Conservation (phyloP, 768 basidiomycete genomes). For the Mycena haematopus region DNA sequence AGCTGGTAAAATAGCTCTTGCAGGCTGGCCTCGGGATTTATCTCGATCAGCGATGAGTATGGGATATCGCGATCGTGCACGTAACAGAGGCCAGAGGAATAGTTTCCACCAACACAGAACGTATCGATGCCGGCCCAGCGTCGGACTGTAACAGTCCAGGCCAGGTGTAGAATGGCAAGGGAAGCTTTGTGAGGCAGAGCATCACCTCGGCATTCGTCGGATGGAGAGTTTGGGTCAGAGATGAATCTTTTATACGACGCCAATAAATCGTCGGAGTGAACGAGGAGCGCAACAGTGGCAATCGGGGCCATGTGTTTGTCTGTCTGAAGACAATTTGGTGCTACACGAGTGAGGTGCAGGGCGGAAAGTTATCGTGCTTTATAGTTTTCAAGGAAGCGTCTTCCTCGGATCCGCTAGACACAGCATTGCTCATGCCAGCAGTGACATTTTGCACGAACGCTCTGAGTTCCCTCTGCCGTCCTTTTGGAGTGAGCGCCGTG, state of each 20-base stretch:
- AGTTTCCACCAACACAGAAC: conserved; percentile 3
- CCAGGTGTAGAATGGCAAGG: conserved; percentile 8
- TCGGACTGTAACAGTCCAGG: conserved; percentile 10
- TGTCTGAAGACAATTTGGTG: conserved; percentile 1
- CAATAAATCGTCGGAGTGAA: conserved; percentile 5
- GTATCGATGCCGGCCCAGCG: conserved; percentile 7
- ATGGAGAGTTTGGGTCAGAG: background rate
- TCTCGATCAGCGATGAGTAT: background rate
- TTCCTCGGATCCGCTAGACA: no score
- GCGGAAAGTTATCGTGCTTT: background rate
- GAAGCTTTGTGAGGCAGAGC: background rate
- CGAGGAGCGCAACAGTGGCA: conserved; percentile 4
- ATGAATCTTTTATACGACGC: conserved; percentile 3
- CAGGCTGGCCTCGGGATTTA: conserved; percentile 3
- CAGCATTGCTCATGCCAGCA: background rate
- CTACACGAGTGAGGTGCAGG: background rate
- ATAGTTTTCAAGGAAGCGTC: background rate
- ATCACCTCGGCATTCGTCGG: conserved; percentile 2
- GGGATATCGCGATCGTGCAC: conserved; percentile 1
- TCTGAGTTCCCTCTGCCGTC: conserved; percentile 1
- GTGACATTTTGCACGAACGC: conserved; percentile 1
- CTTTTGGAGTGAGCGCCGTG: background rate
- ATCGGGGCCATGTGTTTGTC: conserved; percentile 9
- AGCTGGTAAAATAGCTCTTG: conserved; percentile 4
- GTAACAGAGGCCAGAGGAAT: conserved; percentile 5